Percentiles rank a stretch among this genome's conserved stretches.
These are phyloP conservation scores for Epichloe amarillans DNA, from an alignment of 2,329 filamentous ascomycete genomes.

Conservation along the genomic window DNA sequence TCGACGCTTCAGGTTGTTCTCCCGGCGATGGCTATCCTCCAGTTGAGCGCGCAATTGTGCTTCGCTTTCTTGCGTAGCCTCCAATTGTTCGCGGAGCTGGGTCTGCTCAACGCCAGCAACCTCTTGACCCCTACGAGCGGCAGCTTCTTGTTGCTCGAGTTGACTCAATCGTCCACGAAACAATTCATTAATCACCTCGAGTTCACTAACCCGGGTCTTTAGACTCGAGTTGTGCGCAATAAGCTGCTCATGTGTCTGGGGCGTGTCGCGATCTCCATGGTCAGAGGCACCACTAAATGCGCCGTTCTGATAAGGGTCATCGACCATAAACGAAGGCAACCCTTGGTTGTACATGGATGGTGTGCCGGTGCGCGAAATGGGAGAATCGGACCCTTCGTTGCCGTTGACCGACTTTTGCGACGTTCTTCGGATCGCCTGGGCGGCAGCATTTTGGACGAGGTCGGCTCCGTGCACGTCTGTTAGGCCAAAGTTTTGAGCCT, in stretches of 20 bases:
- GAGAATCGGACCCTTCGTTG: conserved; percentile 62
- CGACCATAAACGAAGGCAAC: conserved; percentile 67
- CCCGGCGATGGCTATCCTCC: conserved; percentile 64
- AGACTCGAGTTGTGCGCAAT: conserved; percentile 69
- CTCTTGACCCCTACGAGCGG: conserved; percentile 46
- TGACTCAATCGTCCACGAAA: conserved; percentile 67
- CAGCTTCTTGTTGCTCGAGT: conserved; percentile 63
- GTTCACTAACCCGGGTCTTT: conserved; percentile 89
- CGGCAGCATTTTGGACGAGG: conserved; percentile 35
- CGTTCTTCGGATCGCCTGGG: conserved; percentile 40
- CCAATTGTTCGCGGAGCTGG: conserved; percentile 43
- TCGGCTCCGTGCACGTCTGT: conserved; percentile 46
- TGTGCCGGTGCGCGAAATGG: conserved; percentile 67
- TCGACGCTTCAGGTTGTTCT: conserved; percentile 69
- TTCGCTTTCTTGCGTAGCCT: conserved; percentile 27
- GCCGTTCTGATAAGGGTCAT: conserved; percentile 50
- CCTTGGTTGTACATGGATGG: conserved; percentile 63
- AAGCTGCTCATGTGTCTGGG: conserved; percentile 69
- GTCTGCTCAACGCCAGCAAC: conserved; percentile 42
- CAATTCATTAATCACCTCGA: conserved; percentile 86
- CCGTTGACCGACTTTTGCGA: conserved; percentile 63
- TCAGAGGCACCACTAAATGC: conserved; percentile 19
- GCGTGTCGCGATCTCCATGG: conserved; percentile 52
- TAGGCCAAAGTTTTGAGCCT: conserved; percentile 25
- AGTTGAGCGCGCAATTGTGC: conserved; percentile 45